A percentile compares a stretch with the other conserved stretches of the same genome.
These are phyloP conservation scores for Xylaria polymorpha DNA, from an alignment of 2,329 filamentous ascomycete species.

Conservation along the genomic window DNA sequence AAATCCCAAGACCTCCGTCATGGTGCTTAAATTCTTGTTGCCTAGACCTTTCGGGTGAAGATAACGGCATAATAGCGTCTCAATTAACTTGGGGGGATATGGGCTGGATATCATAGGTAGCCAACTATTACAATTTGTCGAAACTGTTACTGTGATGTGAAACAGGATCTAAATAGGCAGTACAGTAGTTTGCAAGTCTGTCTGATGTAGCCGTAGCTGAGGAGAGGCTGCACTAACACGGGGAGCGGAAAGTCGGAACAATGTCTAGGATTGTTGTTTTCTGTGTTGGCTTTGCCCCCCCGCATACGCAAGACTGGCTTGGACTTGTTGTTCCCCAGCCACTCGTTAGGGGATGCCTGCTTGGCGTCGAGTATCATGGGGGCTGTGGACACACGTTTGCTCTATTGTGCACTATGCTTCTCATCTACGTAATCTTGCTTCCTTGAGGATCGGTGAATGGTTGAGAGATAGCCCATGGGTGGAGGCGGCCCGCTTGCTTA, in stretches of 20 bases:
- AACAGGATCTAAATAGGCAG: constrained; percentile 28
- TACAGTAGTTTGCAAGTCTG: constrained; percentile 19
- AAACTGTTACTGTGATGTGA: constrained; percentile 10
- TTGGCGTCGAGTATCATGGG: constrained; percentile 41
- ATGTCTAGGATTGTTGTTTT: constrained; percentile 1
- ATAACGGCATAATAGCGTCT: constrained; percentile 9
- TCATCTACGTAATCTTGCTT: constrained; percentile 35
- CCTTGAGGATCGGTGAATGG: constrained; percentile 18
- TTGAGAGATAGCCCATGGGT: constrained; percentile 10
- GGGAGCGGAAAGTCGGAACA: constrained; percentile 9
- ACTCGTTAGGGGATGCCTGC: constrained; percentile 45
- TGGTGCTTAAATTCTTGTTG: background rate
- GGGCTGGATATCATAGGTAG: background rate
- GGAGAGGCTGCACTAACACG: background rate
- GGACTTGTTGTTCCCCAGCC: constrained; percentile 14
- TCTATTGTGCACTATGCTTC: constrained; percentile 32
- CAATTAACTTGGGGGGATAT: constrained; percentile 2
- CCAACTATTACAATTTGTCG: background rate
- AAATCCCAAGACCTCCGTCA: background rate
- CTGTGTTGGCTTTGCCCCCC: constrained; percentile 40
- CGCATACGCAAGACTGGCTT: constrained; percentile 45
- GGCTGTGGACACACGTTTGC: constrained; percentile 30
- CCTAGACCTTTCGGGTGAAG: background rate
- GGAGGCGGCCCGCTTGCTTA: constrained; percentile 27
- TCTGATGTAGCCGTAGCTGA: constrained; percentile 5